Evolutionary conservation across 805 yeast genomes (phyloP).

Genomic region (Candida sithepensis): DNA sequence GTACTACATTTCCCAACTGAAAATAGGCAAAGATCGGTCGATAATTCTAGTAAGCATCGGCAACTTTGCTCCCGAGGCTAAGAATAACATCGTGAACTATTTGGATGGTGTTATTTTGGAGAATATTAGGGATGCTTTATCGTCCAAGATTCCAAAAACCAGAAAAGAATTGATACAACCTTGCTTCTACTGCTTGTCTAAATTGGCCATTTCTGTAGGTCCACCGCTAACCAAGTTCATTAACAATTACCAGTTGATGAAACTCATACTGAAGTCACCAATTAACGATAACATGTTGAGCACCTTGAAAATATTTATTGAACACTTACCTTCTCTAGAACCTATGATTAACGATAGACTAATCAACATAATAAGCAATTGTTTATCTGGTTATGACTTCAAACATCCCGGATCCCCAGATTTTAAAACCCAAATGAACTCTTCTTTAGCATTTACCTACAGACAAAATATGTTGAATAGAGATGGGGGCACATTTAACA

Average conservation of each 20-base stretch:
- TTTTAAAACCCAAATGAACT: constrained; percentile 54
- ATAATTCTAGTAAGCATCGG: constrained; percentile 81
- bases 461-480: constrained; percentile 69
- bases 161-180: constrained; percentile 80
- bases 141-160: constrained; percentile 52
- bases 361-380: constrained; percentile 66
- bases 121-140: constrained; percentile 75
- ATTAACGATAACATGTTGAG: constrained; percentile 79
- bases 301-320: constrained; percentile 63
- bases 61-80: constrained; percentile 73
- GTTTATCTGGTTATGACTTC: constrained; percentile 77
- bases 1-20: constrained; percentile 74
- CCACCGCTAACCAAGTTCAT: constrained; percentile 89
- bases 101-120: constrained; percentile 85
- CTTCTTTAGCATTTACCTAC: constrained; percentile 69
- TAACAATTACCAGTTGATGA: constrained; percentile 70
- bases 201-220: constrained; percentile 84
- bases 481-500: constrained; percentile 48
- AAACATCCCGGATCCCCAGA: constrained; percentile 85
- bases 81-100: constrained; percentile 81
- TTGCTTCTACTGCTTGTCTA: constrained; percentile 82
- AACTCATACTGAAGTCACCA: constrained; percentile 76
- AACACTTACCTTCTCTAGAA: constrained; percentile 76
- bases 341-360: constrained; percentile 68
- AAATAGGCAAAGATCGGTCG: constrained; percentile 67